A percentile compares a stretch with the other conserved stretches of the same genome.
phyloP scores from a whole-genome alignment of 208 protist species.

The Trichomonas vaginalis region DNA sequence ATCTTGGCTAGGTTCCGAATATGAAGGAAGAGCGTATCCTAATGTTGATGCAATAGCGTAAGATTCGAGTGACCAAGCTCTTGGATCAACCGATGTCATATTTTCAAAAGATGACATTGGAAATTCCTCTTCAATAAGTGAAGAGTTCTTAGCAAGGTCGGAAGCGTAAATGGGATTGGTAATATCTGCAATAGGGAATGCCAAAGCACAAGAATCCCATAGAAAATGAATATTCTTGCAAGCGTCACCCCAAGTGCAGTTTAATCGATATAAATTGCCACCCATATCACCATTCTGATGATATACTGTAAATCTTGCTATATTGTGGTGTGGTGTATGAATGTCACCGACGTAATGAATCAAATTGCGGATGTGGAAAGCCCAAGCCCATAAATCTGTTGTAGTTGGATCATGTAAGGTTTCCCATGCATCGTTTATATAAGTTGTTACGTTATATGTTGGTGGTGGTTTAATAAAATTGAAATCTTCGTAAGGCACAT shows the following conservation, averaged over 20 bases:
- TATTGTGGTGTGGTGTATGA: background rate
- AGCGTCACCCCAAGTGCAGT: background rate
- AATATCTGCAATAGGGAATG: background rate
- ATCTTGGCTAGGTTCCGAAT: background rate
- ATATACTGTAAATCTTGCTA: background rate
- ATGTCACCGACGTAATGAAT: background rate
- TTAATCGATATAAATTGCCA: background rate
- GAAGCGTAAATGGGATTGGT: background rate
- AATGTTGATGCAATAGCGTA: no score
- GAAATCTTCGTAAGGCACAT: background rate
- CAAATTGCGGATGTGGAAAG: background rate
- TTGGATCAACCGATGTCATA: background rate
- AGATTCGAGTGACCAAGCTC: background rate
- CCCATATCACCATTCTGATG: background rate
- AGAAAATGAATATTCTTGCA: conserved; percentile 17
- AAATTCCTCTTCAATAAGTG: background rate
- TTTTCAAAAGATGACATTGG: background rate
- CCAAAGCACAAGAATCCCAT: background rate
- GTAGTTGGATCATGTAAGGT: background rate
- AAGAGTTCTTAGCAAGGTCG: background rate
- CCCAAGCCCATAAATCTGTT: background rate
- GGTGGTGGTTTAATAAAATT: background rate
- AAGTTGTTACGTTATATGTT: background rate
- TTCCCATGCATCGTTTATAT: background rate
- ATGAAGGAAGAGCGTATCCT: background rate